Evolutionary conservation across 768 basidiomycete genomes (phyloP).

Genomic region (Tylopilus sp.): DNA sequence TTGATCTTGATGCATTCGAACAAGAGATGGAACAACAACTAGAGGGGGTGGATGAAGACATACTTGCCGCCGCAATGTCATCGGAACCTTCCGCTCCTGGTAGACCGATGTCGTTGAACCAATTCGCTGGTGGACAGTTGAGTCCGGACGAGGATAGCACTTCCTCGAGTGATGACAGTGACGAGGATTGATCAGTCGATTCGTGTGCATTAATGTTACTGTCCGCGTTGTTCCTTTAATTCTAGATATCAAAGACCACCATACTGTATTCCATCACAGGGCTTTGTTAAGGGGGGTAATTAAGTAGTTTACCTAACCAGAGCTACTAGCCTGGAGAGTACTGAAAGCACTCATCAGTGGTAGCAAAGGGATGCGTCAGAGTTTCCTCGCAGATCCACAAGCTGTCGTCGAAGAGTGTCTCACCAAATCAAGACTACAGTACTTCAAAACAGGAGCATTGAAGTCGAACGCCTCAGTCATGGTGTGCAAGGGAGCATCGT

Average conservation of each 20-base stretch:
- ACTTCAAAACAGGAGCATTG: no score
- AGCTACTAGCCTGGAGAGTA: no score
- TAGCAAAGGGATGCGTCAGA: no score
- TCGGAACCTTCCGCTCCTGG: slow-evolving; percentile 32
- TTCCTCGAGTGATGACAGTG: slow-evolving; percentile 53
- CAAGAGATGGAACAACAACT: slow-evolving; percentile 35
- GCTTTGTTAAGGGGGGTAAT: neutral
- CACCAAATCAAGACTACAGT: no score
- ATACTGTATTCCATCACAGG: slow-evolving; percentile 3
- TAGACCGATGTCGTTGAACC: slow-evolving; percentile 49
- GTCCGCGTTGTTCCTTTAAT: slow-evolving; percentile 4
- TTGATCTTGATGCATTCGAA: slow-evolving; percentile 35
- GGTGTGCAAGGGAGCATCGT: no score
- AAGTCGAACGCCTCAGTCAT: no score
- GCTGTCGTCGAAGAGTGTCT: no score
- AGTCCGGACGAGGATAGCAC: slow-evolving; percentile 47
- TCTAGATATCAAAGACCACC: slow-evolving; percentile 1
- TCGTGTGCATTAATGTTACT: neutral
- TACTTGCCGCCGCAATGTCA: slow-evolving; percentile 41
- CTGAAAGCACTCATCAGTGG: no score
- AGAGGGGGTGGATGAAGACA: slow-evolving; percentile 49
- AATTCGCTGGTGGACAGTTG: slow-evolving; percentile 42
- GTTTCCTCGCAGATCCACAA: no score
- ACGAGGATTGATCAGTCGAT: slow-evolving; percentile 45
- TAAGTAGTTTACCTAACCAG: slow-evolving; percentile 23